Evolutionary conservation across 352 stramenopile species (phyloP).

Genomic region (Globisporangium nagaii): DNA sequence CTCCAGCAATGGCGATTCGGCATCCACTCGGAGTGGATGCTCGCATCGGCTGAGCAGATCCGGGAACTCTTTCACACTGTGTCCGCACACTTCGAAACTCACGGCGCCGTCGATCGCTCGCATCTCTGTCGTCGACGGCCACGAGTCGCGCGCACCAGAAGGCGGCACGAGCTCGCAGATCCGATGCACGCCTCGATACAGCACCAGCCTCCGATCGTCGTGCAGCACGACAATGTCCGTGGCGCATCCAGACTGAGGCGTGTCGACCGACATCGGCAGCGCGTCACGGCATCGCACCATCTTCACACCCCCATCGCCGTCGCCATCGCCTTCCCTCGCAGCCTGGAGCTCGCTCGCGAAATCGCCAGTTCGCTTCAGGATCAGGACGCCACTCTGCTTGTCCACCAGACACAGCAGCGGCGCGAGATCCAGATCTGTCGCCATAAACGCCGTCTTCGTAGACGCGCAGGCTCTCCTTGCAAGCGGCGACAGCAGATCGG

Average conservation of each 20-base stretch:
- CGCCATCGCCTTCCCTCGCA: neutral
- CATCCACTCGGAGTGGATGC: constrained; percentile 30
- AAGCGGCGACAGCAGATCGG: neutral
- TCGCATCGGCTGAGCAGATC: constrained; percentile 26
- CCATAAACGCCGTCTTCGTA: constrained; percentile 30
- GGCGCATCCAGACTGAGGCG: too few relatives aligned
- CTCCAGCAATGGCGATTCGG: constrained; percentile 24
- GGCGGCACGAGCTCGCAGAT: constrained; percentile 31
- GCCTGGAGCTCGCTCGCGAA: neutral
- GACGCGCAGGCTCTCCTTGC: neutral
- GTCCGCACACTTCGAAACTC: constrained; percentile 26
- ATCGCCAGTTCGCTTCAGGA: constrained; percentile 25
- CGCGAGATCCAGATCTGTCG: constrained; percentile 13
- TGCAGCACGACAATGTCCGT: constrained; percentile 41
- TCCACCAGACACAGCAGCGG: constrained; percentile 44
- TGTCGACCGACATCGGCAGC: constrained; percentile 21
- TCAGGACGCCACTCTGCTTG: constrained; percentile 22
- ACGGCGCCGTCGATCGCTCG: constrained; percentile 14
- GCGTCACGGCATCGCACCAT: constrained; percentile 37
- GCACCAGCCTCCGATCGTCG: constrained; percentile 19
- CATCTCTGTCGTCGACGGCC: constrained; percentile 19
- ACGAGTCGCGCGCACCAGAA: constrained; percentile 1
- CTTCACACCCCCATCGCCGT: neutral
- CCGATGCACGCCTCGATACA: constrained; percentile 24
- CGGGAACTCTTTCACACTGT: constrained; percentile 10